Conservation (phyloP, 176 grass and related monocot genomes). For the Tuctoria greenei region DNA sequence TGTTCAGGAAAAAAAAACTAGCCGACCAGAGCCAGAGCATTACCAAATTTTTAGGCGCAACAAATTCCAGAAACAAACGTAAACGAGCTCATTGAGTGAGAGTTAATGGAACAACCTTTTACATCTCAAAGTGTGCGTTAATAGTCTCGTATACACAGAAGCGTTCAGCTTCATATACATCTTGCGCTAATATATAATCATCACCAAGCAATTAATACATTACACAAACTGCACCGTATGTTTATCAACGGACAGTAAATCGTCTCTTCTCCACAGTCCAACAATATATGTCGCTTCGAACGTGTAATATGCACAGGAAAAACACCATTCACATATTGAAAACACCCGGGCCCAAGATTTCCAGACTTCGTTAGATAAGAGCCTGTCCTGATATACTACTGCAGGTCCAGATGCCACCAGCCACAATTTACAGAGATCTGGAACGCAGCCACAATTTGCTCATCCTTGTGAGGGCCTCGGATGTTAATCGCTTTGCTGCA, state of each 20-base stretch:
- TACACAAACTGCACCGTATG: conserved; percentile 18
- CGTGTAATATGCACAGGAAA: conserved; percentile 32
- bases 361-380: neutral
- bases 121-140: neutral
- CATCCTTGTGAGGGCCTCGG: conserved; percentile 57
- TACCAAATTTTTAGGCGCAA: no score
- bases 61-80: no score
- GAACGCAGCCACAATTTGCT: no score
- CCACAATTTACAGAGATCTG: conserved; percentile 15
- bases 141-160: neutral
- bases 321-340: neutral
- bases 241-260: neutral
- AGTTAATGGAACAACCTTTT: neutral
- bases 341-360: conserved; percentile 14
- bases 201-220: conserved; percentile 2
- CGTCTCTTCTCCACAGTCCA: conserved; percentile 1
- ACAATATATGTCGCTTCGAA: neutral
- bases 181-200: neutral
- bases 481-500: conserved; percentile 68
- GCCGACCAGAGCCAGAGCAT: no score
- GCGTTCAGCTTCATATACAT: neutral
- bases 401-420: conserved; percentile 20
- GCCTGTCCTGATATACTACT: neutral
- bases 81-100: no score
- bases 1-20: no score